phyloP scores from a whole-genome alignment of 208 protist genomes.

The Trichomonas vaginalis region DNA sequence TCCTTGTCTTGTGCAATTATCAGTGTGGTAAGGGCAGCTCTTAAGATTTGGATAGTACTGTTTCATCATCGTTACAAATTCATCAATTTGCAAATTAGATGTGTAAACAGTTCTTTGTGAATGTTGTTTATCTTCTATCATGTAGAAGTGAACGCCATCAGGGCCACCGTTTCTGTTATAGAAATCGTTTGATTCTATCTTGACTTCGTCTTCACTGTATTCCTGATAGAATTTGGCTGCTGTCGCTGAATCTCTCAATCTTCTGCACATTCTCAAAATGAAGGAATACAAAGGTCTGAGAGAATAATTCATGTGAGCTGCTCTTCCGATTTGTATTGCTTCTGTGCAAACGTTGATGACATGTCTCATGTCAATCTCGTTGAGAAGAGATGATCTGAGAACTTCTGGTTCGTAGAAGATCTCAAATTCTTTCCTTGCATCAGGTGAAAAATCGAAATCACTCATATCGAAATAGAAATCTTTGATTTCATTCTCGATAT shows the following conservation, averaged over 20 bases:
- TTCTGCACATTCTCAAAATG: not conserved
- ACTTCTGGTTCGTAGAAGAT: not conserved
- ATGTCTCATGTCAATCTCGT: not conserved
- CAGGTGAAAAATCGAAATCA: not conserved
- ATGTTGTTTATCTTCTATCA: not conserved
- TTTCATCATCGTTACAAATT: not conserved
- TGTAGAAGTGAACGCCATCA: not conserved
- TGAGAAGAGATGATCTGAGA: not conserved
- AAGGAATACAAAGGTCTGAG: not conserved
- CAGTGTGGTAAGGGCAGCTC: not conserved
- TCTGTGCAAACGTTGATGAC: not conserved
- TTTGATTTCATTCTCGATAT: not conserved
- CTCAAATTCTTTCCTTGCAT: not conserved
- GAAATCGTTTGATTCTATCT: no score
- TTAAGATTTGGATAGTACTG: not conserved
- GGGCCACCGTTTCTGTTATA: not conserved
- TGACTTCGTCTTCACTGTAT: not conserved
- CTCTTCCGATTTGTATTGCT: not conserved
- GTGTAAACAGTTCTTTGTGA: not conserved
- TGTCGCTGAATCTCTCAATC: not conserved
- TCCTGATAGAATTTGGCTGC: not conserved
- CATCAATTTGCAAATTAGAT: not conserved
- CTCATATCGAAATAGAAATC: not conserved
- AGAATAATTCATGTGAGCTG: not conserved
- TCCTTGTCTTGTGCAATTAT: not conserved